Percentiles rank a stretch among this genome's conserved stretches.
phyloP scores from a whole-genome alignment of 2,329 filamentous ascomycete genomes.

The Colletotrichum sp. region DNA sequence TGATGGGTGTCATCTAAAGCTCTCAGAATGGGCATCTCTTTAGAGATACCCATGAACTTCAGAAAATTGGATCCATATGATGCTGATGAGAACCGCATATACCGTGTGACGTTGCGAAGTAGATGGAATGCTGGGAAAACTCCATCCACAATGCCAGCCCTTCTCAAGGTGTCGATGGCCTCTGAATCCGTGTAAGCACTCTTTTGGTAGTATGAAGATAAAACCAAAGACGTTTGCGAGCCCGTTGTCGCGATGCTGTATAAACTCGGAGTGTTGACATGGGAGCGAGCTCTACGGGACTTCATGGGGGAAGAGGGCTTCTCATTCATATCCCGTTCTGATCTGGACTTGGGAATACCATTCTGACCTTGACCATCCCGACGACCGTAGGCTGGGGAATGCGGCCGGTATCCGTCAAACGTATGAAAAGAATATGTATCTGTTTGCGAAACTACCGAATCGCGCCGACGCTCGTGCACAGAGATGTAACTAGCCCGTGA shows the following conservation, averaged over 20 bases:
- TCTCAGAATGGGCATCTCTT: constrained; percentile 47
- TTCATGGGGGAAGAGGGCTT: constrained; percentile 18
- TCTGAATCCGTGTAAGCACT: constrained; percentile 54
- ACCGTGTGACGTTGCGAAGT: constrained; percentile 66
- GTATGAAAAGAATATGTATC: constrained; percentile 60
- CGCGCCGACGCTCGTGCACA: constrained; percentile 54
- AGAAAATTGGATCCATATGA: constrained; percentile 70
- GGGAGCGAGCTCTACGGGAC: constrained; percentile 34
- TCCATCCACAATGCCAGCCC: constrained; percentile 60
- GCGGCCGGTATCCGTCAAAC: constrained; percentile 45
- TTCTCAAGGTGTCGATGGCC: constrained; percentile 53
- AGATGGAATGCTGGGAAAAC: constrained; percentile 66
- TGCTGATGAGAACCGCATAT: constrained; percentile 71
- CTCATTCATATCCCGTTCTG: constrained; percentile 36
- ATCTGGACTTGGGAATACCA: constrained; percentile 33
- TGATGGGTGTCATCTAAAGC: constrained; percentile 56
- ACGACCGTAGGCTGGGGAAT: constrained; percentile 45
- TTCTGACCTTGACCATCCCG: constrained; percentile 32
- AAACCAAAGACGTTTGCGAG: constrained; percentile 58
- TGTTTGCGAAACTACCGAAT: constrained; percentile 61
- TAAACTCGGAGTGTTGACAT: constrained; percentile 55
- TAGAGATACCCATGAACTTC: constrained; percentile 65
- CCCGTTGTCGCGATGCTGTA: constrained; percentile 65
- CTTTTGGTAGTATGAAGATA: constrained; percentile 54
- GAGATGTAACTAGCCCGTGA: constrained; percentile 56